Conservation (phyloP, 2,329 filamentous ascomycete genomes). For the Venturiaceae sp. region DNA sequence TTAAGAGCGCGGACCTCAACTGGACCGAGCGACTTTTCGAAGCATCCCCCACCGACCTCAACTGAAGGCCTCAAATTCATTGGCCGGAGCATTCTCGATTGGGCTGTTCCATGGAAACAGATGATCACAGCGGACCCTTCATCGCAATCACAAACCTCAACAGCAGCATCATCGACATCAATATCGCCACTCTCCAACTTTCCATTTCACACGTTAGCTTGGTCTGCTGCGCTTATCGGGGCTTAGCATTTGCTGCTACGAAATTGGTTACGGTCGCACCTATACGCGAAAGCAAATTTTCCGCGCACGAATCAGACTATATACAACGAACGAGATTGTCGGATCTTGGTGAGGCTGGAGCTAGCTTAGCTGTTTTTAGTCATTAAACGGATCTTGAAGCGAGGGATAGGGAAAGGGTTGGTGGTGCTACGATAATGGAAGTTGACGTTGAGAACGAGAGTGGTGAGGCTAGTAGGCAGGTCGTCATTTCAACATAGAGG, state of each 20-base stretch:
- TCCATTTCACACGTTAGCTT: background rate
- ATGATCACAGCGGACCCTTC: background rate
- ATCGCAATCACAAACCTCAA: background rate
- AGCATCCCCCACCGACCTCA: background rate
- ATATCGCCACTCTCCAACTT: background rate
- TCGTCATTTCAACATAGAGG: background rate
- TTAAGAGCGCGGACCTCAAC: background rate
- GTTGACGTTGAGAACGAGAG: slow-evolving; percentile 8
- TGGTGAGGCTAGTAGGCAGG: background rate
- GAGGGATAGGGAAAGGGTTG: slow-evolving; percentile 3
- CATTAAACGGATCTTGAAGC: slow-evolving; percentile 8
- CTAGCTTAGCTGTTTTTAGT: slow-evolving; percentile 11
- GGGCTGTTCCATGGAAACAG: background rate
- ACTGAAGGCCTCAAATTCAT: background rate
- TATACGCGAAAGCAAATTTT: background rate
- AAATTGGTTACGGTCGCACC: background rate
- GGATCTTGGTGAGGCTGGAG: slow-evolving; percentile 11
- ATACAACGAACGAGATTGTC: background rate
- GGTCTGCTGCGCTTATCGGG: background rate
- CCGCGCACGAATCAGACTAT: background rate
- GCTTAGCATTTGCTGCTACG: background rate
- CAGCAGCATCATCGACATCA: background rate
- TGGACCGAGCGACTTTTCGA: background rate
- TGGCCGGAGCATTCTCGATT: background rate
- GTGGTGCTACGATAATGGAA: slow-evolving; percentile 8